Percentiles rank a stretch among this genome's conserved stretches.
Evolutionary conservation across 2,329 filamentous ascomycete genomes (phyloP).

Genomic region (Colletotrichum gloeosporioides): DNA sequence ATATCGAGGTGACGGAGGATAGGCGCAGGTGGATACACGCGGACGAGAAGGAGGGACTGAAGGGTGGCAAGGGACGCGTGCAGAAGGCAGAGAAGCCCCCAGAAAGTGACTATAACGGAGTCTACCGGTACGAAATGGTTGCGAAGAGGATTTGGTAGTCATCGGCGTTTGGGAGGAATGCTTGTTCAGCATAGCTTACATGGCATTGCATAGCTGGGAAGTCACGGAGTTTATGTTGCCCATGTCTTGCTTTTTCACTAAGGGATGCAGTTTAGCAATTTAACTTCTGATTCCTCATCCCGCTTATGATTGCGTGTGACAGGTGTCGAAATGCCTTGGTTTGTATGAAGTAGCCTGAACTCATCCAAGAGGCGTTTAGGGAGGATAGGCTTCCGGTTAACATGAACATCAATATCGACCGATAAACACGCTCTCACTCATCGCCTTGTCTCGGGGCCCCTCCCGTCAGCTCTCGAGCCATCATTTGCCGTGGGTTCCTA

Average conservation of each 20-base stretch:
- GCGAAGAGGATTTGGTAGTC: conserved; percentile 92
- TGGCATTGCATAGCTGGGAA: background rate
- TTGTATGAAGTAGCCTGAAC: background rate
- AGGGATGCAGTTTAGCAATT: background rate
- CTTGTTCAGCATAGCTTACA: background rate
- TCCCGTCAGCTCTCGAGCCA: background rate
- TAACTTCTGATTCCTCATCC: background rate
- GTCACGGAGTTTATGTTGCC: background rate
- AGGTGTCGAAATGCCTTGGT: background rate
- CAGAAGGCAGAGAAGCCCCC: conserved; percentile 60
- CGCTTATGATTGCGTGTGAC: background rate
- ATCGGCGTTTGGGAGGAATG: background rate
- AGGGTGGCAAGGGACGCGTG: conserved; percentile 56
- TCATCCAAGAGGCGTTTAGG: background rate
- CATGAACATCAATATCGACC: background rate
- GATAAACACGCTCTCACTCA: background rate
- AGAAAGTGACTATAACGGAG: conserved; percentile 59
- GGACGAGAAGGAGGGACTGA: conserved; percentile 78
- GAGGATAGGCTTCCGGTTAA: background rate
- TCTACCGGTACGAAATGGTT: conserved; percentile 92
- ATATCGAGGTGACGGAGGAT: conserved; percentile 89
- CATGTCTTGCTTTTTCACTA: background rate
- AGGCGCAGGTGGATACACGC: conserved; percentile 85
- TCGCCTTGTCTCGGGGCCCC: background rate
- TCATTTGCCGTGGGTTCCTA: background rate